Evolutionary conservation across 2,329 filamentous ascomycete species (phyloP), one percentile per base, ranked within the genome.

Genomic region (Talaromyces sp.): DNA sequence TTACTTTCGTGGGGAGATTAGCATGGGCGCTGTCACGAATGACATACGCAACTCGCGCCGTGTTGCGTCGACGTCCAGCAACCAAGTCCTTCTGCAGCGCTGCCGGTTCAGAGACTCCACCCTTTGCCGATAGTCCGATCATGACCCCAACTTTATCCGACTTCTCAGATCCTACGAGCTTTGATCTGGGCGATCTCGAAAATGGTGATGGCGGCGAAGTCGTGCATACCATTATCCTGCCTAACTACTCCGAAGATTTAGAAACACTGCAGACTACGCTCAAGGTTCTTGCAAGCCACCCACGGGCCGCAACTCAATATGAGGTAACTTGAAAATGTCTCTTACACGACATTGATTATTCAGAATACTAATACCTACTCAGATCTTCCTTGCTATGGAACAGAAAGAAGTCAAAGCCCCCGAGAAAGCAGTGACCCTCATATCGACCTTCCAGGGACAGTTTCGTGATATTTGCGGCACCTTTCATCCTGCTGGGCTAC

Each of bases 331-430:
- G 50, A 37, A 13, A 57, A 43, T 0, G 7, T 27, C n/a, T n/a
- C 2, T 31, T 6, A 10, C 9, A 43, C 27, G 3, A 24, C 6
- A 27, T n/a, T 52, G 14, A 27, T 19, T 14, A 10, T n/a, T 1
- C 37, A 39, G 11, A 11, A 43, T 24, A 41, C 56, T 58, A 13
- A 58, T 9, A 14, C 8, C 1, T 19, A 10, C n/a, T 1, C 62
- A 91, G 89, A 80, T 92, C 62, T 91, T 88, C 72, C 82, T 92
- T 35, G 89, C 86, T 24, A 91, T 91, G 89, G 89, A 91, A 72
- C 80, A 88, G 70, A 86, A 89, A 65, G 89, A 92, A 73, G 77
- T 79, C 59, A 82, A 85, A 56, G 85, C 82, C 11, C 83, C 86
- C 66, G 76, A 82, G 57, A 91, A 91, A 75, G 89, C 89, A 11